Evolutionary conservation across 805 yeast species (phyloP), one percentile per base, ranked within the genome.

Genomic region (Saccharomycopsis schoenii): DNA sequence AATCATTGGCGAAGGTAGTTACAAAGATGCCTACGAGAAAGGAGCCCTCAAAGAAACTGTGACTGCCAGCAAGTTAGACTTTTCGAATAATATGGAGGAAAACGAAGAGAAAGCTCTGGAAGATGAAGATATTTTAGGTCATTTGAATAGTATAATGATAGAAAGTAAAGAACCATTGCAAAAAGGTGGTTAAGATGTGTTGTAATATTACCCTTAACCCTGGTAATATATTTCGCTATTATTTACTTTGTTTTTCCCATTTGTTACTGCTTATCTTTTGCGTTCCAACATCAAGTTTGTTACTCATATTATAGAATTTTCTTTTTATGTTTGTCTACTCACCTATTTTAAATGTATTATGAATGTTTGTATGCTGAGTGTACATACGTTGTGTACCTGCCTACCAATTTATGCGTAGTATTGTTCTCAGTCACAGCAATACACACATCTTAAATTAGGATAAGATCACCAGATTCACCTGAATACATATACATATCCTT

Each of bases 131-230:
- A 62, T 70, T 17, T 34, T 57, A 5, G 74, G 74, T 1, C 83
- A 80, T 67, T 68, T 82, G 63, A 70, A 76, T 34, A 73, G 76
- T 56, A 76, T 82, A 59, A 75, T 75, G 59, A 71, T 79, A 47
- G 83, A 83, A 60, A 76, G 76, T 55, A 75, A 66, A 51, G 85
- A 79, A 57, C 73, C 67, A 19, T 72, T 72, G 62, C 84, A 81
- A 67, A 68, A 71, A 25, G 85, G 85, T 5, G 74, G 76, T 42
- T 71, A 60, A 61, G 9, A 64, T 56, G 21, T 17, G 37, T 43
- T 36, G 34, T n/a, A 29, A 12, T 34, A n/a, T 29, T 34, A 34
- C 10, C 17, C 29, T 43, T 43, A 4, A 4, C 19, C 19, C 12
- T 12, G 21, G 17, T 1, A 10, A 5, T 9, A 15, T 42, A 34